Base-by-base conservation (phyloP, 148 eudicot species). In the Amaranthus palmeri region DNA sequence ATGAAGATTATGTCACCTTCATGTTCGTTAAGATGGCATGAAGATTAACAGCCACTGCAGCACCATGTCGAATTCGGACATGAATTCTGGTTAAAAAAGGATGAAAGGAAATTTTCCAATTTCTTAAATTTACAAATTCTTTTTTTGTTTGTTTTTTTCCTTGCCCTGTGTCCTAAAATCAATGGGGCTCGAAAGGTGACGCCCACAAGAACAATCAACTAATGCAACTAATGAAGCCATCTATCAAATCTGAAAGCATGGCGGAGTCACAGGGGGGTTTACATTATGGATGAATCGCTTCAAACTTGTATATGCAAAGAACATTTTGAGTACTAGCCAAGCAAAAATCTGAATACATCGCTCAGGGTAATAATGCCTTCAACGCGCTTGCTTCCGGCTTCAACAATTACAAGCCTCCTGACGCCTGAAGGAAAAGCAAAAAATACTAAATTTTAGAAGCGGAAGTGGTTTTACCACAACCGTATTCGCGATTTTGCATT, bases 341-440 rank as follows among this genome's bases (percentile, higher is more conserved):
- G 86, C 88, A 92, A 84, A 85, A 90, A 90, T 67, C 82, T 83
- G 85, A 92, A 86, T 42, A 92, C 85, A 36, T 92, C 98, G 14
- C 88, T 90, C 77, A 92, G 55, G 48, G 96, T 87, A 72, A 92
- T 81, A 60, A 90, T 87, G 43, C 98, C 98, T 72, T 92, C 93
- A 2, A 92, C 98, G 4, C 92, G 98, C 85, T 92, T 92, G 87
- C 96, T 92, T 8, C 98, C 98, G 59, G 98, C 98, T 81, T 92
- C 98, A 62, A 92, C 98, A 51, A 92, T 86, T 11, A 92, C 89
- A 72, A 92, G 93, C 72, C 96, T 85, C 79, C 98, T 85, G 7
- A 86, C 90, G 40, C 96, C 98, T 92, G 92, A 76, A 78, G 46
- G 43, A 25, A n/a, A 41, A 54, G 59, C 65, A 65, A 76, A 44